Evolutionary conservation across 2,329 filamentous ascomycete species (phyloP), one percentile per base, ranked within the genome.

Genomic region (Arachnomyces sp.): DNA sequence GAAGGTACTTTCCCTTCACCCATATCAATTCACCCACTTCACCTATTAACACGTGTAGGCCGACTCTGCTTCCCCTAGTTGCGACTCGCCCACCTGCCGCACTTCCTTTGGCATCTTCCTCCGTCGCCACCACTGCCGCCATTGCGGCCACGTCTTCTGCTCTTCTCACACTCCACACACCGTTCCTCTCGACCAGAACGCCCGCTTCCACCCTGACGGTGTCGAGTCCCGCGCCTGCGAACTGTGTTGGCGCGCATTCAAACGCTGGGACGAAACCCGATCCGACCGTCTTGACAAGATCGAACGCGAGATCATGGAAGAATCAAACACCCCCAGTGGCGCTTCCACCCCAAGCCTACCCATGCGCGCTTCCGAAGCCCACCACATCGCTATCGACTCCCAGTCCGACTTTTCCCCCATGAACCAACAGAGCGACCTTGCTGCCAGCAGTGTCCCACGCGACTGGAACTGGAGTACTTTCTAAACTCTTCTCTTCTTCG

Each of bases 131-230:
- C 78, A 82, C 60, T 82, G 78, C 59, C 74, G 78, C 43, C 77
- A 79, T 50, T 82, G 78, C 50, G 78, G 78, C 32, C 73, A 79
- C 51, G 73, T 82, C 51, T 81, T 80, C 55, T 82, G 78, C 61
- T 69, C 71, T 44, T 65, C 70, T 28, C 77, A 82, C 61, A 73
- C 72, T 36, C 64, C 68, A 34, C 66, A 72, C 52, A 60, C 64
- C 36, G 73, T 81, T 8, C 74, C 73, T 6, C 72, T 82, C 12
- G 76, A 81, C 52, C 78, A 81, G 58, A 66, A 77, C 42, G 78
- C 78, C 12, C 71, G 73, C 41, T 80, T 79, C 60, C 77, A 81
- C 49, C 74, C 77, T 0, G 63, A 76, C 13, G 78, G 76, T 4
- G 59, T 64, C 4, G 58, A 54, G 12, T 74, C 74, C 36, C 71